Base-by-base conservation (phyloP, 441 rosid species). In the Populus hybrid region DNA sequence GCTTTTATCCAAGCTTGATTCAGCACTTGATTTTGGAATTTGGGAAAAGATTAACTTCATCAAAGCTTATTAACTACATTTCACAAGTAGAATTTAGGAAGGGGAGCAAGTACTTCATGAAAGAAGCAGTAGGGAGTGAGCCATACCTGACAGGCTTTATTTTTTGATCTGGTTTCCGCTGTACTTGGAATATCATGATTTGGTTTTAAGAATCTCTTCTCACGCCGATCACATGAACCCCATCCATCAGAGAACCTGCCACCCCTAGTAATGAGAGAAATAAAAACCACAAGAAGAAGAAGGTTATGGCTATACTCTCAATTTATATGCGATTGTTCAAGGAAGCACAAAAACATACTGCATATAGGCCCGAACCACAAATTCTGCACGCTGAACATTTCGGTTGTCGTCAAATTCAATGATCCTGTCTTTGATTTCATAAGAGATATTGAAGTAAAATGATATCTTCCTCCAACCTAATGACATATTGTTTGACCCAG, bases 391-490 rank as follows among this genome's bases (percentile, higher is more conserved):
- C 83, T 87, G 94, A 40, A 95, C 99, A 85, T 93, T 91, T 74
- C 95, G 86, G 42, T 88, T 92, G 11, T 93, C 97, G 75, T 95
- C 97, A 42, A 91, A 91, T 74, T 95, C 99, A 77, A 92, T 95
- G 16, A 85, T 89, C 92, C 89, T 92, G 83, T 95, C 98, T 84
- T 84, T 90, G 84, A 92, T 93, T 81, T 93, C 99, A 53, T 83
- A 95, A 19, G 99, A 93, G 67, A 93, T 78, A 70, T 92, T 92
- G 94, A 95, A 95, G 83, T 91, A 95, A 83, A 88, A 95, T 11
- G 98, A 91, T 70, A 92, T 92, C 80, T 95, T 93, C 89, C 99
- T 93, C 98, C 99, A 95, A 80, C 99, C 99, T 95, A 77, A 73
- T 16, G 82, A 75, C 70, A 72, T 75, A 72, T 24, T 19, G n/a